phyloP scores from a whole-genome alignment of 2,329 filamentous ascomycete genomes.

The Fusarium sp. region DNA sequence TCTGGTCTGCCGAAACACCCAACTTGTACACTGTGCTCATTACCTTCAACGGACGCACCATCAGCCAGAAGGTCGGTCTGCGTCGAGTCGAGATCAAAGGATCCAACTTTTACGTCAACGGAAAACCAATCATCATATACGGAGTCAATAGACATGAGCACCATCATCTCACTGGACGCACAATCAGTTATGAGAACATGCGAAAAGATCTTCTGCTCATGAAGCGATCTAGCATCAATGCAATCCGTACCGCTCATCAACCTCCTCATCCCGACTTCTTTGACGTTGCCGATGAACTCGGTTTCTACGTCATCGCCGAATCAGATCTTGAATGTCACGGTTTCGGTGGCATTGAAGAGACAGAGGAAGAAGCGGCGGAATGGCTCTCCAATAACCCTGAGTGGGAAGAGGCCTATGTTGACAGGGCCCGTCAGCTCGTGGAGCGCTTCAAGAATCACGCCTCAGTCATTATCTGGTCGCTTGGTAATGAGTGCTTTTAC shows the following conservation, averaged over 20 bases:
- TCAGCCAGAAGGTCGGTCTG: constrained; percentile 72
- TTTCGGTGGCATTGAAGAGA: constrained; percentile 49
- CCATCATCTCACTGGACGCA: constrained; percentile 70
- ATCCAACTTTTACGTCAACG: constrained; percentile 74
- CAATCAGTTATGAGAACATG: constrained; percentile 72
- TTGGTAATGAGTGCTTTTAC: constrained; percentile 80
- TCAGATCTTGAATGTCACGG: constrained; percentile 68
- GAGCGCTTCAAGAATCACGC: constrained; percentile 71
- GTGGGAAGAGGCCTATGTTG: constrained; percentile 74
- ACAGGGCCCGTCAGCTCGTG: constrained; percentile 74
- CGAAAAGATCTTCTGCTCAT: constrained; percentile 72
- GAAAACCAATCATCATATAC: constrained; percentile 71
- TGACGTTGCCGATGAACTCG: constrained; percentile 72
- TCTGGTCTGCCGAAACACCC: constrained; percentile 78
- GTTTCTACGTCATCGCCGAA: constrained; percentile 73
- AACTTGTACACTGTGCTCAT: constrained; percentile 67
- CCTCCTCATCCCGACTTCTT: constrained; percentile 71
- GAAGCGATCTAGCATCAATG: constrained; percentile 78
- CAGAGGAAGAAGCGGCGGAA: constrained; percentile 37
- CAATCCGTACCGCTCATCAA: constrained; percentile 76
- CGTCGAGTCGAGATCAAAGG: constrained; percentile 71
- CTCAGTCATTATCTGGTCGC: constrained; percentile 76
- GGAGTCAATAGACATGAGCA: constrained; percentile 80
- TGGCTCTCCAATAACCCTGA: constrained; percentile 68
- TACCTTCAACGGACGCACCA: constrained; percentile 51